Evolutionary conservation across 2,329 filamentous ascomycete genomes (phyloP).

Genomic region (Epichloe hybrida): DNA sequence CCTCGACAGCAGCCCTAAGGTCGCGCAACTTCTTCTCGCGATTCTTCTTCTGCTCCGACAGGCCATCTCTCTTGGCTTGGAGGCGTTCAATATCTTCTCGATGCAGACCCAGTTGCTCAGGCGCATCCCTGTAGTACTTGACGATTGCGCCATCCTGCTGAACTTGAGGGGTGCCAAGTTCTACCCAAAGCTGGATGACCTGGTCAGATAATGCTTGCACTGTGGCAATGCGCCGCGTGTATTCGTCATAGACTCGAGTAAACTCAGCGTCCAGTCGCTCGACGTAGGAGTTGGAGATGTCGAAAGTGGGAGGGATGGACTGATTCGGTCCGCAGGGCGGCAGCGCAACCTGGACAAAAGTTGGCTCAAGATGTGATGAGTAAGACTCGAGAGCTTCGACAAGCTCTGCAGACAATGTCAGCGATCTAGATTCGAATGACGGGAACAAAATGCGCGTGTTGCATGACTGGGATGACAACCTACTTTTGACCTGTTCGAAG

Average conservation of each 20-base stretch:
- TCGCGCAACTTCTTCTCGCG: constrained; percentile 69
- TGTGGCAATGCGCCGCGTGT: constrained; percentile 64
- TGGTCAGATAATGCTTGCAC: constrained; percentile 67
- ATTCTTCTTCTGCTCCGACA: constrained; percentile 76
- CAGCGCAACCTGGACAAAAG: constrained; percentile 73
- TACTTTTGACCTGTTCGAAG: constrained; percentile 91
- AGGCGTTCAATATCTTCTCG: constrained; percentile 70
- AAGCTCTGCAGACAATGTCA: constrained; percentile 48
- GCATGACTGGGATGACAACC: constrained; percentile 17
- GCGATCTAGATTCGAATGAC: not conserved
- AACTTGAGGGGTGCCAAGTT: constrained; percentile 84
- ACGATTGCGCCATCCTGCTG: constrained; percentile 83
- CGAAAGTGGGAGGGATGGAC: constrained; percentile 68
- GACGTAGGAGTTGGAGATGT: constrained; percentile 84
- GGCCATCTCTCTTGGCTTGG: constrained; percentile 61
- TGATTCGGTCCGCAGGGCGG: constrained; percentile 70
- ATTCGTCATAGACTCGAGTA: constrained; percentile 91
- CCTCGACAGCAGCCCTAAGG: constrained; percentile 64
- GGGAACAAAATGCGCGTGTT: not conserved
- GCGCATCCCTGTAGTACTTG: constrained; percentile 76
- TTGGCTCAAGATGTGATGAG: constrained; percentile 83
- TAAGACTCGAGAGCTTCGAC: constrained; percentile 90
- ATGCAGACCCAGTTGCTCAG: constrained; percentile 87
- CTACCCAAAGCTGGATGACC: constrained; percentile 89
- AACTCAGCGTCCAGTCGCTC: constrained; percentile 81